These are phyloP conservation scores for Aspergillus floridensis DNA, from an alignment of 2,329 filamentous ascomycete species.

Conservation along the genomic window DNA sequence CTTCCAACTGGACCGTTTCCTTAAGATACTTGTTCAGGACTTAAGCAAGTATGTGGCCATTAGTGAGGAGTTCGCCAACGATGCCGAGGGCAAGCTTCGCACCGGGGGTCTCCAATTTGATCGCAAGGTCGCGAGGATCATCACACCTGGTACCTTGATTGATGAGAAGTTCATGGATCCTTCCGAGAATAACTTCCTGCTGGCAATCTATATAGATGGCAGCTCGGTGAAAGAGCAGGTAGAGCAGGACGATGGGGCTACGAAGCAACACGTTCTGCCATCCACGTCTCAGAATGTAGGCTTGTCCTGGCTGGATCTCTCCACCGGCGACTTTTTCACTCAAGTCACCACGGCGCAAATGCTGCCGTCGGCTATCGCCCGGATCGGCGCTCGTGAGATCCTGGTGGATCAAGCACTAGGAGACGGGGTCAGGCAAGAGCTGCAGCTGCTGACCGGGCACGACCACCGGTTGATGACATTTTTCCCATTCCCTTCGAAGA, in stretches of 20 bases:
- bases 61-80: slow-evolving; percentile 85
- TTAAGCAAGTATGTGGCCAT: slow-evolving; percentile 88
- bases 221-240: slow-evolving; percentile 18
- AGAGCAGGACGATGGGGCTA: slow-evolving; percentile 21
- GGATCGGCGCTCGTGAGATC: slow-evolving; percentile 81
- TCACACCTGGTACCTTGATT: slow-evolving; percentile 92
- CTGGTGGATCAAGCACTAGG: slow-evolving; percentile 68
- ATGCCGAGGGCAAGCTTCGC: slow-evolving; percentile 66
- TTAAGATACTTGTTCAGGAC: slow-evolving; percentile 91
- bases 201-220: slow-evolving; percentile 67
- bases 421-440: slow-evolving; percentile 56
- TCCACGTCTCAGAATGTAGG: slow-evolving; percentile 57
- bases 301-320: slow-evolving; percentile 90
- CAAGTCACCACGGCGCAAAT: slow-evolving; percentile 69
- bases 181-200: slow-evolving; percentile 86
- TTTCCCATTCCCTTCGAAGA: slow-evolving; percentile 49
- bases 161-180: slow-evolving; percentile 98
- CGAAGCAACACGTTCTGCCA: slow-evolving; percentile 29
- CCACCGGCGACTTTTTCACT: slow-evolving; percentile 90
- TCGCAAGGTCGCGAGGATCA: slow-evolving; percentile 77
- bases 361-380: slow-evolving; percentile 75
- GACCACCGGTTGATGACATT: slow-evolving; percentile 76
- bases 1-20: slow-evolving; percentile 85
- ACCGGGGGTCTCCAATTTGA: slow-evolving; percentile 79
- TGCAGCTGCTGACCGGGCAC: slow-evolving; percentile 68